Conservation (phyloP, 345 rosid species). For the Hibiscus trionum region DNA sequence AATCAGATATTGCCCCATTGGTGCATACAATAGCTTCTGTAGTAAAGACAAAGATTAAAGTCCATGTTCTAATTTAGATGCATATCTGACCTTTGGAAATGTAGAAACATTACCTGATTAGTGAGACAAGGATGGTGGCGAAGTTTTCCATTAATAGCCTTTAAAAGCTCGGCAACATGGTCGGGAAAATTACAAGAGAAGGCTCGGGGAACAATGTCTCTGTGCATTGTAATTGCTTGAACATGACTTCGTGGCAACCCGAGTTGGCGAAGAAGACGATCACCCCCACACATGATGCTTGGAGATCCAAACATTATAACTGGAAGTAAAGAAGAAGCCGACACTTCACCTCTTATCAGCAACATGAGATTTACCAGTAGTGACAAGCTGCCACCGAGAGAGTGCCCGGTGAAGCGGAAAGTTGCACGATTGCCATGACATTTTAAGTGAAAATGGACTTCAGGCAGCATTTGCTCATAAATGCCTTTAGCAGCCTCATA, state of each 20-base stretch:
- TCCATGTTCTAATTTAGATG: neutral
- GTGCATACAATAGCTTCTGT: conserved; percentile 73
- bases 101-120: conserved; percentile 48
- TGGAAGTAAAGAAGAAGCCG: conserved; percentile 71
- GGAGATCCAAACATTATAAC: conserved; percentile 93
- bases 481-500: conserved; percentile 99
- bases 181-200: conserved; percentile 89
- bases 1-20: conserved; percentile 91
- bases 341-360: conserved; percentile 70
- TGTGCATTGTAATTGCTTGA: conserved; percentile 72
- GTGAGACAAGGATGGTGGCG: conserved; percentile 80
- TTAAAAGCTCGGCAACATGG: conserved; percentile 67
- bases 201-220: conserved; percentile 95
- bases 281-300: conserved; percentile 91
- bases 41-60: conserved; percentile 4
- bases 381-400: conserved; percentile 95
- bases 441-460: conserved; percentile 60
- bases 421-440: conserved; percentile 54
- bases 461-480: conserved; percentile 86
- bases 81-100: neutral
- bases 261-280: conserved; percentile 68
- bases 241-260: conserved; percentile 70
- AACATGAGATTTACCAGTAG: conserved; percentile 80
- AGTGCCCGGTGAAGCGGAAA: conserved; percentile 90
- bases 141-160: conserved; percentile 80